Evolutionary conservation across 164 flowering plant species (phyloP).

Genomic region (Stephania cephalantha): DNA sequence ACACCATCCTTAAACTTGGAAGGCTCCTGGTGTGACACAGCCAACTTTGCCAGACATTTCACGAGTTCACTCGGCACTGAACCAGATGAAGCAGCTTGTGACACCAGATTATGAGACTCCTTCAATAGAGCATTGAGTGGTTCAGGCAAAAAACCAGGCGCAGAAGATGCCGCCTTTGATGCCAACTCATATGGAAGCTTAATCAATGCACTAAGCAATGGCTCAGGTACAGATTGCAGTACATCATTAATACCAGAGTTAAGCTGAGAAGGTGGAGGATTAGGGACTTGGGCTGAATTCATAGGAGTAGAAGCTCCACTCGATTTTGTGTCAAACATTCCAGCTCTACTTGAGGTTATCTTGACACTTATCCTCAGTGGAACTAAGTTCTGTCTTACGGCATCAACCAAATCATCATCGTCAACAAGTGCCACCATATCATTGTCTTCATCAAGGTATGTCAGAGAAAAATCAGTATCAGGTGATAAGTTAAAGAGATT

Average conservation of each 20-base stretch:
- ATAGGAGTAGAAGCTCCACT: constrained; percentile 51
- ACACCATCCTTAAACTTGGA: constrained; percentile 23
- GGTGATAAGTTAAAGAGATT: constrained; percentile 45
- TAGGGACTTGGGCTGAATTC: constrained; percentile 28
- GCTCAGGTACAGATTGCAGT: constrained; percentile 46
- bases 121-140: neutral
- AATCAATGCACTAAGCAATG: constrained; percentile 34
- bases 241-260: constrained; percentile 10
- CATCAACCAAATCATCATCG: constrained; percentile 75
- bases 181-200: constrained; percentile 25
- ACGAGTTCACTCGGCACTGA: constrained; percentile 29
- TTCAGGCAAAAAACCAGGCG: constrained; percentile 27
- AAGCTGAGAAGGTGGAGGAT: constrained; percentile 17
- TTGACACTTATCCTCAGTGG: constrained; percentile 62
- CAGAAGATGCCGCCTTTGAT: constrained; percentile 38
- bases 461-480: constrained; percentile 51
- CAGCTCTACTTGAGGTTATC: constrained; percentile 23
- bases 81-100: neutral
- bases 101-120: neutral
- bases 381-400: constrained; percentile 53
- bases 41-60: constrained; percentile 36
- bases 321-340: constrained; percentile 22
- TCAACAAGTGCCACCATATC: constrained; percentile 59
- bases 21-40: constrained; percentile 19
- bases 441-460: constrained; percentile 77